Conservation (phyloP, 441 rosid genomes). For the Viola pubescens region DNA sequence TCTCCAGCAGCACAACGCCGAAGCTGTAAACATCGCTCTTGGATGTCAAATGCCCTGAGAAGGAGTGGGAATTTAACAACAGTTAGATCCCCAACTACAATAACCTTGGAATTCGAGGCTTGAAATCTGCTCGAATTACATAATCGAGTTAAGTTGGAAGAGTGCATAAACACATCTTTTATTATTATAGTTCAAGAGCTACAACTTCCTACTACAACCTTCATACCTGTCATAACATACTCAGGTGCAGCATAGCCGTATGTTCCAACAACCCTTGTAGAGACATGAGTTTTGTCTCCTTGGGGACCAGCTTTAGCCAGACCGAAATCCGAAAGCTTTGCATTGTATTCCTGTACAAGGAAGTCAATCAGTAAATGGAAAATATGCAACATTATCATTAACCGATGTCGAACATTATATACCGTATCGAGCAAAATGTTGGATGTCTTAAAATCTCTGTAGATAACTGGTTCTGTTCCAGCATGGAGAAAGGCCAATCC, state of each 20-base stretch:
- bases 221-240: conserved; percentile 85
- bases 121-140: not conserved
- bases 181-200: not conserved
- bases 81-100: not conserved
- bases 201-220: conserved; percentile 8
- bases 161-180: no score
- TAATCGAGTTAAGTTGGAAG: not conserved
- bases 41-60: conserved; percentile 66
- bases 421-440: conserved; percentile 87
- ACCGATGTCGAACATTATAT: conserved; percentile 17
- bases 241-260: conserved; percentile 99
- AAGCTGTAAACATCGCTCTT: conserved; percentile 87
- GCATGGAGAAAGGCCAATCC: conserved; percentile 93
- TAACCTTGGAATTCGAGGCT: not conserved
- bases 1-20: conserved; percentile 80
- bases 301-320: conserved; percentile 96
- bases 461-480: conserved; percentile 73
- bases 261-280: conserved; percentile 93
- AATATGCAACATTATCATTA: conserved; percentile 1
- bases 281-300: conserved; percentile 97
- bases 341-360: conserved; percentile 54
- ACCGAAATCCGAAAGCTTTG: conserved; percentile 96
- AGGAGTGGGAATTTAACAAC: not conserved
- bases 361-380: conserved; percentile 1
- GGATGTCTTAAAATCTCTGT: conserved; percentile 95